Evolutionary conservation across 2,329 filamentous ascomycete species (phyloP).

Genomic region (Alternaria gaisen): DNA sequence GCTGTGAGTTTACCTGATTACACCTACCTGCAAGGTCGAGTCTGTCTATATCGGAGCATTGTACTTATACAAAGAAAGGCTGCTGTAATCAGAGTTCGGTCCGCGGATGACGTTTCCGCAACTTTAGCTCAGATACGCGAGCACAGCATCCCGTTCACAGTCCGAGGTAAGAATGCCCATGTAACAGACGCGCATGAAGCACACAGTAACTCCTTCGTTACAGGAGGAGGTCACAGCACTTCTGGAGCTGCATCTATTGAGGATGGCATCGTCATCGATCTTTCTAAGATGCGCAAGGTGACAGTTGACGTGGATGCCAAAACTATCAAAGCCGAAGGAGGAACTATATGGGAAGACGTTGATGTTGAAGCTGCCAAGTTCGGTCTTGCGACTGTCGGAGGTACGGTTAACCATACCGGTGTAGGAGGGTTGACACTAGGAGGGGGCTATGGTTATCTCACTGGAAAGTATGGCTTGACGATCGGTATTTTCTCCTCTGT

Average conservation of each 20-base stretch:
- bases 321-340: slow-evolving; percentile 61
- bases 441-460: slow-evolving; percentile 67
- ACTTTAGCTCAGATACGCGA: slow-evolving; percentile 33
- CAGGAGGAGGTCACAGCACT: slow-evolving; percentile 66
- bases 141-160: slow-evolving; percentile 59
- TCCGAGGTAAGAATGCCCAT: slow-evolving; percentile 43
- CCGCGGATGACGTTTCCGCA: slow-evolving; percentile 31
- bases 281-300: slow-evolving; percentile 61
- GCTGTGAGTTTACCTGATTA: slow-evolving; percentile 27
- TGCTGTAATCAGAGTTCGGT: slow-evolving; percentile 33
- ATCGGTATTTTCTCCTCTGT: slow-evolving; percentile 53
- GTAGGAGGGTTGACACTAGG: slow-evolving; percentile 65
- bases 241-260: slow-evolving; percentile 60
- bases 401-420: slow-evolving; percentile 70
- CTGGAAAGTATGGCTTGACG: slow-evolving; percentile 62
- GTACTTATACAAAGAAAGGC: slow-evolving; percentile 18
- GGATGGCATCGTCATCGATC: slow-evolving; percentile 65
- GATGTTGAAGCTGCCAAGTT: slow-evolving; percentile 61
- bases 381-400: slow-evolving; percentile 67
- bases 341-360: slow-evolving; percentile 64
- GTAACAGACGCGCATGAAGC: background rate
- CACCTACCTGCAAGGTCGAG: background rate
- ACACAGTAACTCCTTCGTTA: background rate
- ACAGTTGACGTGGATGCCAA: slow-evolving; percentile 57
- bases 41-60: too few species aligned